Percentiles rank a stretch among this genome's conserved stretches.
These are phyloP conservation scores for Apiotrichum montevideense DNA, from an alignment of 1,284 basidiomycete species.

Conservation along the genomic window DNA sequence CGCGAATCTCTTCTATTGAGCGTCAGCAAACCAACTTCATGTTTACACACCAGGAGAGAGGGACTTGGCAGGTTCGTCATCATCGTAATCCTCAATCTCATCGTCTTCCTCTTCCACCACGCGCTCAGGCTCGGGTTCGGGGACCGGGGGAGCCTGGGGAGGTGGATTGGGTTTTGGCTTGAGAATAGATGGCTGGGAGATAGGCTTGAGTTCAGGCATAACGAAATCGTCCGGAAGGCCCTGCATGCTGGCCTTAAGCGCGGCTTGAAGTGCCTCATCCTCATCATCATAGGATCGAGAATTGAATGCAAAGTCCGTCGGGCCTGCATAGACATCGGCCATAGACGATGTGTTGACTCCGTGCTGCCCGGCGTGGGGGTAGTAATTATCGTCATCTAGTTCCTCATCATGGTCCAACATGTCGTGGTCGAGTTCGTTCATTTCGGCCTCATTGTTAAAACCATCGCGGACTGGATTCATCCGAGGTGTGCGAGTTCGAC, in stretches of 20 bases:
- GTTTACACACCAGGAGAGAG: conserved; percentile 36
- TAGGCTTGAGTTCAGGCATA: conserved; percentile 15
- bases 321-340: conserved; percentile 16
- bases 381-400: conserved; percentile 13
- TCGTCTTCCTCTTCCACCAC: conserved; percentile 19
- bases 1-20: conserved; percentile 66
- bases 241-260: conserved; percentile 72
- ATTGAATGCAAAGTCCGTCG: conserved; percentile 35
- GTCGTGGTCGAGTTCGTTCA: conserved; percentile 34
- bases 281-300: conserved; percentile 66
- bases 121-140: conserved; percentile 1
- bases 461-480: conserved; percentile 3
- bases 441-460: conserved; percentile 14
- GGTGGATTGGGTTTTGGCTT: conserved; percentile 31
- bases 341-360: background rate
- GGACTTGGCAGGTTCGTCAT: conserved; percentile 39
- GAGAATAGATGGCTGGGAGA: background rate
- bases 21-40: conserved; percentile 47
- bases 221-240: conserved; percentile 50
- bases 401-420: conserved; percentile 22
- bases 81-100: conserved; percentile 31
- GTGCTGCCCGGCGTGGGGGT: background rate
- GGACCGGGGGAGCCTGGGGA: conserved; percentile 13
- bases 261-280: conserved; percentile 76
- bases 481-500: conserved; percentile 6